A percentile compares a stretch with the other conserved stretches of the same genome.
Evolutionary conservation across 202 grass and related monocot genomes (phyloP).

Genomic region (Musa balbisiana): DNA sequence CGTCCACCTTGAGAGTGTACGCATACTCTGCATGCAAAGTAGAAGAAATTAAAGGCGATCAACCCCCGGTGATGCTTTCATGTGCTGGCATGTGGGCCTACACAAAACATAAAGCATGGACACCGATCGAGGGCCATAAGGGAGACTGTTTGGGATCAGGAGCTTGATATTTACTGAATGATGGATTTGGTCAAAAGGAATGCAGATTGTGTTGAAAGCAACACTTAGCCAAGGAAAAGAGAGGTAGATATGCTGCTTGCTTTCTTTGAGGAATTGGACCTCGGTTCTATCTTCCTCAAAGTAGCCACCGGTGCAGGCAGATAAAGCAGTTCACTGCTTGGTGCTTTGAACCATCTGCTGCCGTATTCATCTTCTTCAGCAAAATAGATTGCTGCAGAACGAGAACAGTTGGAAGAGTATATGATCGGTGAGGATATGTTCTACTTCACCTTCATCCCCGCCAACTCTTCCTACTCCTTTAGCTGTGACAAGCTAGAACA

Average conservation of each 20-base stretch:
- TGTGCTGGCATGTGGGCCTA: not conserved
- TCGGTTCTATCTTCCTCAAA: not conserved
- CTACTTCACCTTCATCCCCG: no score
- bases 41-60: not conserved
- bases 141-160: constrained; percentile 21
- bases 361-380: no score
- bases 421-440: no score
- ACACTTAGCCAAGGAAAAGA: not conserved
- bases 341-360: no score
- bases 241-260: no score
- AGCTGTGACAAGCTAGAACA: not conserved
- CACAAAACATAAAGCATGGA: constrained; percentile 24
- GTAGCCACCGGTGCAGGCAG: no score
- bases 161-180: constrained; percentile 24
- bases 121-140: constrained; percentile 22
- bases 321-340: no score
- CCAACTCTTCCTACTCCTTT: no score
- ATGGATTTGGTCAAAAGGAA: constrained; percentile 23
- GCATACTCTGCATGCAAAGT: constrained; percentile 50
- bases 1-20: constrained; percentile 80
- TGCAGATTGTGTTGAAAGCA: constrained; percentile 15
- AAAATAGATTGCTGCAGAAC: no score
- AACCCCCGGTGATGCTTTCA: not conserved
- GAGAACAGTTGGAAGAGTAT: no score
- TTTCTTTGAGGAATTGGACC: constrained; percentile 16